Evolutionary conservation across 495 filamentous ascomycete species (phyloP), one percentile per base, ranked within the genome.

Genomic region (Pseudoneurospora amorphoporcata): DNA sequence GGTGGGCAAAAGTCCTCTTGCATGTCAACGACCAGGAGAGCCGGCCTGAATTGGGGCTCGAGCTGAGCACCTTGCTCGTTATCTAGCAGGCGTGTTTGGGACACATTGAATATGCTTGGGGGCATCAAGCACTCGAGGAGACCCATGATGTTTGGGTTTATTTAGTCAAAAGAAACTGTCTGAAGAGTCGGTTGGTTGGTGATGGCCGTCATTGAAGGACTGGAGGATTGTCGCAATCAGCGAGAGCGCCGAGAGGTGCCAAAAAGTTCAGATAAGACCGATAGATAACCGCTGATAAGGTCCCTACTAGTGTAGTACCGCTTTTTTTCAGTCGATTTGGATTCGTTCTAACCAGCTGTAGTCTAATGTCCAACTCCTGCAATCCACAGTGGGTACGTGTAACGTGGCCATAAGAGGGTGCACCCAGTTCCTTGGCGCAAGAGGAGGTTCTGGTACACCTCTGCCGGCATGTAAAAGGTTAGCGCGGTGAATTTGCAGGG

Each of bases 1-100:
- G 95, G 95, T 73, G 92, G 93, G 81, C 93, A 97, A 82, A 99
- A 99, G 84, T 98, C 95, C 81, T 97, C 92, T 83, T 99, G 95
- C 82, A 97, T 85, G 80, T 98, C 94, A 29, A 98, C 90, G 8
- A 97, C 86, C 42, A 98, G 78, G 65, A 86, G 75, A 19, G 84
- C 83, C 12, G 84, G 82, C 69, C 74, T 76, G 58, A 85, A 84
- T 8, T 5, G 19, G 14, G 71, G n/a, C 71, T 35, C 53, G 5
- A 37, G 53, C 23, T 65, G 29, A 37, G 53, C 29, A 4, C 12
- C 53, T 35, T 37, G 53, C 53, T 35, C 29, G 6, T 65, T 35
- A 35, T 37, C 53, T 35, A 65, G 53, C 29, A 65, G 53, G 29
- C 29, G 23, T 4, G 53, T 17, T 65, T 65, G 53, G 3, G 3